Evolutionary conservation across 176 grass and related monocot species (phyloP), one percentile per base, ranked within the genome.

Genomic region (Phoenix roebelenii): DNA sequence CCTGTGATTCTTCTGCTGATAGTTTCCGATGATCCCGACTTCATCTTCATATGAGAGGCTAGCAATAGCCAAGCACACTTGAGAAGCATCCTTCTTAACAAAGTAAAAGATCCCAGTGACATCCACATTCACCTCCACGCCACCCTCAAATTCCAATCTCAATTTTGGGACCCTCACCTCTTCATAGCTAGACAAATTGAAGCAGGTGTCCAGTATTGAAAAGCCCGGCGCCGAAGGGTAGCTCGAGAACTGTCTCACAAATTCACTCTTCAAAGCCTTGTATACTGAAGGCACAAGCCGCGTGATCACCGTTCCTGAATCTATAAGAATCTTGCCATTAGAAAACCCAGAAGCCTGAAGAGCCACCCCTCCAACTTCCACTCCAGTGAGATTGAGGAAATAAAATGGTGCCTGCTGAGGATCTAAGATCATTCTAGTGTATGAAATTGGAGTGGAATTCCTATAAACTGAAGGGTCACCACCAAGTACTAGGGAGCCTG

Each of bases 1-100:
- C 78, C 92, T 91, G 59, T 88, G 85, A 70, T 91, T 97, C 81
- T 88, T 97, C 78, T 91, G 92, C 66, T 97, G 92, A 68, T 97
- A 91, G 69, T 91, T 97, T 16, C 92, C 92, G 10, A 97, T 73
- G 66, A 91, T 97, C 3, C 81, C 86, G 25, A 61, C 65, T 65
- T 91, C 72, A 72, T 91, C 92, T 63, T 97, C 92, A n/a, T 80
- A 85, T 2, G 78, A n/a, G 1, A 91, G 74, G 30, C 81, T 71
- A 3, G 92, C 92, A 44, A 91, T 55, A 3, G 92, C 92, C 57
- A 97, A 64, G 71, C 92, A 96, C 24, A 88, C 92, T 72, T 83
- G 92, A 1, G 92, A 85, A 14, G 77, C 92, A 64, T 97, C 84
- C 63, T 88, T 91, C 65, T 71, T 88, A 22, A 70, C 92, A 79